These are phyloP conservation scores for Irpex sp. DNA, from an alignment of 1,284 basidiomycete species.

Conservation along the genomic window DNA sequence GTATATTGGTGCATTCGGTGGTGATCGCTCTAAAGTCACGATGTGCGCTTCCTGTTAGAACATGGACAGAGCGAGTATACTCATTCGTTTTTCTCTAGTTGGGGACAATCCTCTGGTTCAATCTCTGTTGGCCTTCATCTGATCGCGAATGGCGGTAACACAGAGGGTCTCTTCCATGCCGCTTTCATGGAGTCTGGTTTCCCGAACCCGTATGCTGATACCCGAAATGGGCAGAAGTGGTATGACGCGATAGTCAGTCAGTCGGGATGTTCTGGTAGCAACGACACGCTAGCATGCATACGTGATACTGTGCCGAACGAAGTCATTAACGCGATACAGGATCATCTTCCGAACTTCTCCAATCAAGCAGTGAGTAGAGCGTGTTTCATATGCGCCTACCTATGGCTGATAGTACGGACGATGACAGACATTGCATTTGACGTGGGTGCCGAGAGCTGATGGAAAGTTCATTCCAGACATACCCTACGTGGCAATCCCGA, in stretches of 20 bases:
- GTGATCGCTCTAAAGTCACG: constrained; percentile 34
- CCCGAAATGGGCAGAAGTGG: constrained; percentile 28
- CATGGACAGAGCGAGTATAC: neutral
- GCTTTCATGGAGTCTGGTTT: constrained; percentile 37
- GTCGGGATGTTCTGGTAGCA: constrained; percentile 27
- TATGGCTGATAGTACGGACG: too few relatives aligned
- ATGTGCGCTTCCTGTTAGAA: constrained; percentile 21
- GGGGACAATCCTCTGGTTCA: neutral
- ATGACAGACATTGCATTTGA: constrained; percentile 4
- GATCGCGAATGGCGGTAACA: constrained; percentile 29
- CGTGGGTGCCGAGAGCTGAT: constrained; percentile 27
- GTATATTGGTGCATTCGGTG: constrained; percentile 40
- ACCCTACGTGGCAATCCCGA: constrained; percentile 19
- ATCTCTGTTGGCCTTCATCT: constrained; percentile 29
- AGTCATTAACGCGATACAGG: too few relatives aligned
- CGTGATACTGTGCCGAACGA: constrained; percentile 29
- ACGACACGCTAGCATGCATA: constrained; percentile 39
- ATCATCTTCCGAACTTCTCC: too few relatives aligned
- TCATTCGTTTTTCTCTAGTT: neutral
- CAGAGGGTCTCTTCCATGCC: constrained; percentile 32
- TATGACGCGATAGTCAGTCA: constrained; percentile 32
- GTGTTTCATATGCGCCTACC: too few relatives aligned
- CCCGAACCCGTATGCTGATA: constrained; percentile 26
- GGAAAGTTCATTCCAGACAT: constrained; percentile 25
- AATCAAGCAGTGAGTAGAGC: too few relatives aligned